Conservation (phyloP, 2,329 filamentous ascomycete genomes). For the Calonectria fujianensis region DNA sequence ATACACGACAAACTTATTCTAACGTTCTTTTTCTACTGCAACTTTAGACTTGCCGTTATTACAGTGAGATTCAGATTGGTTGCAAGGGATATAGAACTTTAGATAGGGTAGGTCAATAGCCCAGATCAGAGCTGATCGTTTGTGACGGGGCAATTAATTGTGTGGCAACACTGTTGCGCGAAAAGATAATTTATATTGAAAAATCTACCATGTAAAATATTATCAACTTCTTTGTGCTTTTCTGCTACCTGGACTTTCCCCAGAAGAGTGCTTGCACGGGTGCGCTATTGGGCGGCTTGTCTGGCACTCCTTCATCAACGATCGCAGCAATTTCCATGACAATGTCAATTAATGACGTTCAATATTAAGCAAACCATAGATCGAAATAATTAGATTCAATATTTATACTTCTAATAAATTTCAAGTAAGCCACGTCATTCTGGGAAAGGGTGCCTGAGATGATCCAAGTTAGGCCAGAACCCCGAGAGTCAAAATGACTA, state of each 20-base stretch:
- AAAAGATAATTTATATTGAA: neutral
- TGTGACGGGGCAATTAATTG: neutral
- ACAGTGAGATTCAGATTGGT: too few relatives aligned
- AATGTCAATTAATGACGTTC: neutral
- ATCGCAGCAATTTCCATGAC: neutral
- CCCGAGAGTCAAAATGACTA: neutral
- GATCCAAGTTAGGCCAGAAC: neutral
- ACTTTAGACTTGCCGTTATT: too few relatives aligned
- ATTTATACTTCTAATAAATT: neutral
- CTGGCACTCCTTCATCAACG: neutral
- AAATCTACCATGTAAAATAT: neutral
- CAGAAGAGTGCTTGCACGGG: neutral
- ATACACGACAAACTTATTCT: neutral
- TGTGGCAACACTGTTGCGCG: neutral
- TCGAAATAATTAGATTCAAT: neutral
- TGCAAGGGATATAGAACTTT: too few relatives aligned
- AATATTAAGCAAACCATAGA: neutral
- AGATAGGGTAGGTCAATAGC: too few relatives aligned
- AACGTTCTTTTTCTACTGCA: neutral
- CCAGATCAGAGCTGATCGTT: neutral
- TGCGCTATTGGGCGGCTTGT: neutral
- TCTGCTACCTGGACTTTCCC: too few relatives aligned
- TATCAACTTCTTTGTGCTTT: neutral
- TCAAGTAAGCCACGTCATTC: neutral
- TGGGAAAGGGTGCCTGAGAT: neutral